Conservation (phyloP, 176 grass and related monocot genomes). For the Oropetium thomaeum region DNA sequence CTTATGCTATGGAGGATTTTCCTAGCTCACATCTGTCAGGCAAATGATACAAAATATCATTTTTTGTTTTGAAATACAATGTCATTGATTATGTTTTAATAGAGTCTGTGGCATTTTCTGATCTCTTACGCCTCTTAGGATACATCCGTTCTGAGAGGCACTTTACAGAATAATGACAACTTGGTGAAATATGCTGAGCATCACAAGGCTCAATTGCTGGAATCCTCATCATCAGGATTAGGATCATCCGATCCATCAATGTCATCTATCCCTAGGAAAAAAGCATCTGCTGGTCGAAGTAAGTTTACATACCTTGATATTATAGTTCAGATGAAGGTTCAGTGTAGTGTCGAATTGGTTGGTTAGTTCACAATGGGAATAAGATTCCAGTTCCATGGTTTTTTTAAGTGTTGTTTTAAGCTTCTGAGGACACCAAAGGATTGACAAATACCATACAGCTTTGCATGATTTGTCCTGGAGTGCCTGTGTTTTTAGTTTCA, state of each 20-base stretch:
- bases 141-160: constrained; percentile 62
- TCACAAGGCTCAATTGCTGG: constrained; percentile 56
- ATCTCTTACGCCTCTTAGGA: constrained; percentile 52
- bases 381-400: no score
- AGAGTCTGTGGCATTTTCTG: constrained; percentile 14
- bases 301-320: constrained; percentile 20
- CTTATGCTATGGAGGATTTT: background rate
- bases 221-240: constrained; percentile 40
- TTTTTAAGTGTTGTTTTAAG: no score
- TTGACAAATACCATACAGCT: no score
- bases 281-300: constrained; percentile 55
- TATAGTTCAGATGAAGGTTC: no score
- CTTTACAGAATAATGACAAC: constrained; percentile 72
- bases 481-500: no score
- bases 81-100: constrained; percentile 10
- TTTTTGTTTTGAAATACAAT: background rate
- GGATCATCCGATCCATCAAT: constrained; percentile 33
- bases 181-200: constrained; percentile 63
- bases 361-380: no score
- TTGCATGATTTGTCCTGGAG: no score
- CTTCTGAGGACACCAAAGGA: no score
- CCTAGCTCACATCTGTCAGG: background rate
- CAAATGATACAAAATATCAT: background rate
- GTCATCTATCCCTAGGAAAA: constrained; percentile 65
- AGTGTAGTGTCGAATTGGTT: no score